Evolutionary conservation across 2,329 filamentous ascomycete genomes (phyloP).

Genomic region (Fusarium tanahbumbuense): DNA sequence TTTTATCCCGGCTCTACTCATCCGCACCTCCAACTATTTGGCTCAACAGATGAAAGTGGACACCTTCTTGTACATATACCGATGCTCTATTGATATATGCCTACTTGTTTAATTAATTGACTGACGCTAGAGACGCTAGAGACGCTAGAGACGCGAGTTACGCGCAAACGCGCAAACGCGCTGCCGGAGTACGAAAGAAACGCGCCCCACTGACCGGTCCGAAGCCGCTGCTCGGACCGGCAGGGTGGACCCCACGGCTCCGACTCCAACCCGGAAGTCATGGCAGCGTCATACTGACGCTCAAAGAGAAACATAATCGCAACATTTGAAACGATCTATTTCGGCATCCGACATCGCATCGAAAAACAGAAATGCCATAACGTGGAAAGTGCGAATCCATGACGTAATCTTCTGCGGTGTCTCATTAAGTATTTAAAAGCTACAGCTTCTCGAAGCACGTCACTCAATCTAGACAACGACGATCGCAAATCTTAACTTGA

Average conservation of each 20-base stretch:
- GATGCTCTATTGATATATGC: not conserved
- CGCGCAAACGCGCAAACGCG: no score
- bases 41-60: fast-evolving
- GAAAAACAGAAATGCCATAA: not conserved
- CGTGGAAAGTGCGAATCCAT: constrained; percentile 6
- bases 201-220: not conserved
- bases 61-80: fast-evolving
- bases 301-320: not conserved
- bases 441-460: not conserved
- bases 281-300: constrained; percentile 39
- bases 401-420: constrained; percentile 21
- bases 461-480: not conserved
- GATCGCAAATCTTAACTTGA: constrained; percentile 24
- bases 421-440: not conserved
- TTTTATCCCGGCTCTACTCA: fast-evolving
- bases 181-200: no score
- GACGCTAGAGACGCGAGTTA: no score
- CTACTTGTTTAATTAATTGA: not conserved
- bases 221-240: constrained; percentile 1
- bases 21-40: not conserved
- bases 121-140: no score
- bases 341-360: not conserved
- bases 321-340: not conserved
- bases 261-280: constrained; percentile 21
- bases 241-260: constrained; percentile 17